Base-by-base conservation (phyloP, 2,329 filamentous ascomycete species). In the Fusarium pilosicola region DNA sequence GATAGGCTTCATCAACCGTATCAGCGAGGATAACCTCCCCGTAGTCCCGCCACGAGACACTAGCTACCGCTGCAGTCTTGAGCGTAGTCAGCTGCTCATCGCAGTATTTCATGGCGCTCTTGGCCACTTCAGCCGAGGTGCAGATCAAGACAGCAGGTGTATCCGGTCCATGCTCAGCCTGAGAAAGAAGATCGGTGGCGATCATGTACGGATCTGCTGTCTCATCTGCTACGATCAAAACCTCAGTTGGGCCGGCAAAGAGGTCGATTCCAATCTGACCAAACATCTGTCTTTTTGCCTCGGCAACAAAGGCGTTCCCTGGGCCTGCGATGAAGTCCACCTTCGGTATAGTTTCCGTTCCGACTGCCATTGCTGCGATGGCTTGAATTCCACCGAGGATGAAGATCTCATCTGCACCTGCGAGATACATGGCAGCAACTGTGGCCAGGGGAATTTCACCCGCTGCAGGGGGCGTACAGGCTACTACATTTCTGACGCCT, bases 131-230 rank as follows among this genome's bases (percentile, higher is more conserved):
- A 5, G 26, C 26, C 4, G 57, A 60, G 9, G 57, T 60, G 9
- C 44, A 60, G 18, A 60, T 60, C 34, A 60, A 41, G 17, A 60
- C 34, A 28, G 45, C 57, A 10, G 57, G 44, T 11, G 57, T 60
- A n/a, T 60, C 57, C 1, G 57, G 57, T 3, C 57, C 57, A 52
- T 60, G 57, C 38, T 60, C 57, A n/a, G 57, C 57, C 34, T 60
- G 57, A 18, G 57, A 60, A n/a, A 60, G 44, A 7, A 60, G 34
- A 20, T 60, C 57, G 0, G 57, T 60, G 1, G 45, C 57, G 2
- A 60, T 6, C 34, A 39, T 52, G 34, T 52, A 60, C 2, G 57
- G 44, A 34, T 60, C 57, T 22, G 57, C 57, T 18, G 57, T 60
- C 2, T 52, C 57, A 11, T 60, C 57, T 12, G 57, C 57, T 1